Conservation (phyloP, 2,329 filamentous ascomycete genomes). For the Graphium sp. region DNA sequence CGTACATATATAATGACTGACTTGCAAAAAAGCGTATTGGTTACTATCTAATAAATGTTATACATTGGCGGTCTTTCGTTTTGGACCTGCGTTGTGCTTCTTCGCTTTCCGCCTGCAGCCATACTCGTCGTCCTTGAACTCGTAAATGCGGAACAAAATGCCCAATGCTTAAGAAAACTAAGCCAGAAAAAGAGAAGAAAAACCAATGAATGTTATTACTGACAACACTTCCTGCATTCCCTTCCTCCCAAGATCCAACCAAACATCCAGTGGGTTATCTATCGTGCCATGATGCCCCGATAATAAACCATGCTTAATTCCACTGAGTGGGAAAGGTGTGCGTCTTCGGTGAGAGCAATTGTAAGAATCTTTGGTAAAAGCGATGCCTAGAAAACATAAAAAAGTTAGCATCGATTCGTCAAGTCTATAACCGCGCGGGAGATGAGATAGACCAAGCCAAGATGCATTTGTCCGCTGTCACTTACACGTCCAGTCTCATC, state of each 20-base stretch:
- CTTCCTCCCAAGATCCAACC: neutral
- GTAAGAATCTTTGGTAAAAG: conserved; percentile 28
- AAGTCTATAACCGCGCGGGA: neutral
- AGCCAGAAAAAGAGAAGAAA: conserved; percentile 1
- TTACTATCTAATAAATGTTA: too few species aligned
- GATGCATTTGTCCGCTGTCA: too few species aligned
- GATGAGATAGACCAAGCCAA: conserved; percentile 16
- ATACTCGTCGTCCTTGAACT: too few species aligned
- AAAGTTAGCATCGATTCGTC: conserved; percentile 7
- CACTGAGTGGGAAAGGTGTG: conserved; percentile 51
- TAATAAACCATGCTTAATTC: conserved; percentile 56
- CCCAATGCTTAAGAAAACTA: neutral
- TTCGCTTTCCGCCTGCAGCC: too few species aligned
- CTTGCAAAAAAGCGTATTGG: too few species aligned
- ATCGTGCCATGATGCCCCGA: conserved; percentile 37
- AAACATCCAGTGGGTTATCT: neutral
- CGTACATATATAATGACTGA: too few species aligned
- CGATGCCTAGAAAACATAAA: conserved; percentile 6
- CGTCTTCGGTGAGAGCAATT: conserved; percentile 56
- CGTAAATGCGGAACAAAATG: too few species aligned
- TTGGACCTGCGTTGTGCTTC: too few species aligned
- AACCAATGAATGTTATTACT: conserved; percentile 1
- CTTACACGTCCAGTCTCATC: too few species aligned
- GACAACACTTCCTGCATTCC: neutral
- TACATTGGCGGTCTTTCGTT: too few species aligned